phyloP scores from a whole-genome alignment of 345 rosid species.

The Ricinus communis region DNA sequence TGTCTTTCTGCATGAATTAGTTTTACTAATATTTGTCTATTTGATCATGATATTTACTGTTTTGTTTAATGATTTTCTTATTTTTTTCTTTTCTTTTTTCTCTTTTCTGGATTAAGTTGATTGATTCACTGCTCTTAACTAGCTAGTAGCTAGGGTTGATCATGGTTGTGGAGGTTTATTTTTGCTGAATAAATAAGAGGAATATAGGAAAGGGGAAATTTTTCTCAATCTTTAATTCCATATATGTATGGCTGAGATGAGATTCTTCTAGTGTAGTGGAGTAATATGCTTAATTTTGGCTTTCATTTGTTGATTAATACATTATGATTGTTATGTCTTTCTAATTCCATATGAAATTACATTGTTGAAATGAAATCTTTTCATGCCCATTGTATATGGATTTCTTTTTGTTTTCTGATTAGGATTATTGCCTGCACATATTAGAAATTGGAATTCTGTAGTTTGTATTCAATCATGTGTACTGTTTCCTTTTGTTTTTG shows the following conservation, averaged over 20 bases:
- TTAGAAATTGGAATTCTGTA: too few relatives aligned
- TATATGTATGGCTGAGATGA: neutral
- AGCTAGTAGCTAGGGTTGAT: conserved; percentile 2
- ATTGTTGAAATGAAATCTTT: too few relatives aligned
- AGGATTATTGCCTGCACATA: too few relatives aligned
- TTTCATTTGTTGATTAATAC: neutral
- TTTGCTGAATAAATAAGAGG: too few relatives aligned
- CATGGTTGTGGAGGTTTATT: neutral
- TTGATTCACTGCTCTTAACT: neutral
- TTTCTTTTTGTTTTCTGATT: too few relatives aligned
- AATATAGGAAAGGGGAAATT: neutral
- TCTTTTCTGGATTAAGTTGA: neutral
- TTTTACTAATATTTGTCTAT: neutral
- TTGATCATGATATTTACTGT: too few relatives aligned
- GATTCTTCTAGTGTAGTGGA: neutral
- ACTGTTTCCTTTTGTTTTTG: too few relatives aligned
- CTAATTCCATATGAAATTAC: too few relatives aligned
- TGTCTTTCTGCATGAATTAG: neutral
- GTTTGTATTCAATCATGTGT: too few relatives aligned
- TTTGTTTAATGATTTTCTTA: too few relatives aligned
- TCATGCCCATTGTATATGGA: too few relatives aligned
- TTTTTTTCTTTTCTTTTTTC: neutral
- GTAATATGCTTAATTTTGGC: neutral
- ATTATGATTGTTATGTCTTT: too few relatives aligned
- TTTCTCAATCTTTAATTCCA: neutral